Base-by-base conservation (phyloP, 2,329 filamentous ascomycete species). In the Stagonosporopsis cucurbitacearum region DNA sequence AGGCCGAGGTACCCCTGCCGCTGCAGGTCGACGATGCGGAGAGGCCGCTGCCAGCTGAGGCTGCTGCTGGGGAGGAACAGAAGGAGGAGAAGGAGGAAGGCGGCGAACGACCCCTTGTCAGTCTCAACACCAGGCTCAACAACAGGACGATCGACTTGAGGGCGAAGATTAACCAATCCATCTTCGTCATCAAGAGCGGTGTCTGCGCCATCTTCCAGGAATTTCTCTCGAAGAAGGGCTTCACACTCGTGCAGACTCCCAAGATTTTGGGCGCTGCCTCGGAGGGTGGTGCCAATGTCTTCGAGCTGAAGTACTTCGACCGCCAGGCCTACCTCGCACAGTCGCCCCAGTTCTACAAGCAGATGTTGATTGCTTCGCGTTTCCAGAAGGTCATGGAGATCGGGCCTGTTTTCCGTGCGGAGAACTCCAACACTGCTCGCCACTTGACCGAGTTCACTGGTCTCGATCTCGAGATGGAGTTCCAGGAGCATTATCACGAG, bases 101-200 rank as follows among this genome's bases (percentile, higher is more conserved):
- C 9, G 82, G 83, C 48, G 81, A 81, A 19, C 73, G 80, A 45
- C 91, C 93, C 1, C 84, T 90, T 48, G 93, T 96, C 26, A 89
- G 86, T 58, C 86, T 98, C 75, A 86, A 88, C 71, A 96, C 92
- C 1, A 88, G 94, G 65, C 85, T 97, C 46, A 90, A 96, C 81
- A 96, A 98, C 83, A 88, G 91, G 57, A 91, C 91, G 48, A 90
- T 99, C 80, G 93, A 97, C 79, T 90, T 97, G 73, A 88, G 95
- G 54, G 91, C 92, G 1, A 91, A 92, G 59, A 89, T 96, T 59
- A 96, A 95, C 78, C 91, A 96, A 75, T 92, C 93, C 56, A 92
- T 92, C 70, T 94, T 94, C 81, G 77, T 81, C 69, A 86, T 88
- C 70, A 88, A 86, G 62, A 82, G 82, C 70, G 86, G 84, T 54